phyloP scores from a whole-genome alignment of 2,329 filamentous ascomycete genomes.

The Tolypocladium amazonense region DNA sequence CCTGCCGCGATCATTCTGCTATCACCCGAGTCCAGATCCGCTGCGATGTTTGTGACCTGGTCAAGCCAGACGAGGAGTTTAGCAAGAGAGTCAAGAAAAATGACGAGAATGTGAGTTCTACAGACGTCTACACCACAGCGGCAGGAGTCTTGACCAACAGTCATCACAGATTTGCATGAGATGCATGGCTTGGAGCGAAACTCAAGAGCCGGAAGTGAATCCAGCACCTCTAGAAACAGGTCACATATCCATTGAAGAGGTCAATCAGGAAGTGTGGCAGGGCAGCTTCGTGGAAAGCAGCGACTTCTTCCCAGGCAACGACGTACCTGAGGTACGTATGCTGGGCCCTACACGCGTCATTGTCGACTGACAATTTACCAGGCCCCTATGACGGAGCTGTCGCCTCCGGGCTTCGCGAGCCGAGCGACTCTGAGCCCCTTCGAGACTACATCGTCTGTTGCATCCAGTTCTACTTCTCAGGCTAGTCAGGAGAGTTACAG shows the following conservation, averaged over 20 bases:
- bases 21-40: slow-evolving; percentile 12
- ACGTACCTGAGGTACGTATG: slow-evolving; percentile 8
- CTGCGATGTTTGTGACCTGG: slow-evolving; percentile 20
- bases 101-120: slow-evolving; percentile 18
- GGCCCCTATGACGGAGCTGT: slow-evolving; percentile 15
- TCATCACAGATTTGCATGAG: slow-evolving; percentile 18
- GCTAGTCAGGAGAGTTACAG: not conserved
- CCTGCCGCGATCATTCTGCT: slow-evolving; percentile 21
- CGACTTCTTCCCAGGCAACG: slow-evolving; percentile 15
- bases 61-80: slow-evolving; percentile 17
- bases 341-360: too few species aligned
- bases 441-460: not conserved
- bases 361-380: slow-evolving; percentile 10
- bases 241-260: slow-evolving; percentile 21
- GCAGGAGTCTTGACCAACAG: slow-evolving; percentile 2
- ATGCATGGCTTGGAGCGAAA: slow-evolving; percentile 25
- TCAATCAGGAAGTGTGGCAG: slow-evolving; percentile 4
- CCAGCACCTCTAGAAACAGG: slow-evolving; percentile 20
- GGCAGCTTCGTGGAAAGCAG: slow-evolving; percentile 5
- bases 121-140: not conserved
- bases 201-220: slow-evolving; percentile 21
- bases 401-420: slow-evolving; percentile 9
- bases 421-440: not conserved
- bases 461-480: not conserved
- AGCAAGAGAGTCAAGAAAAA: slow-evolving; percentile 16